Evolutionary conservation across 116 monocot genomes (phyloP).

Genomic region (Phalaenopsis hybrid): DNA sequence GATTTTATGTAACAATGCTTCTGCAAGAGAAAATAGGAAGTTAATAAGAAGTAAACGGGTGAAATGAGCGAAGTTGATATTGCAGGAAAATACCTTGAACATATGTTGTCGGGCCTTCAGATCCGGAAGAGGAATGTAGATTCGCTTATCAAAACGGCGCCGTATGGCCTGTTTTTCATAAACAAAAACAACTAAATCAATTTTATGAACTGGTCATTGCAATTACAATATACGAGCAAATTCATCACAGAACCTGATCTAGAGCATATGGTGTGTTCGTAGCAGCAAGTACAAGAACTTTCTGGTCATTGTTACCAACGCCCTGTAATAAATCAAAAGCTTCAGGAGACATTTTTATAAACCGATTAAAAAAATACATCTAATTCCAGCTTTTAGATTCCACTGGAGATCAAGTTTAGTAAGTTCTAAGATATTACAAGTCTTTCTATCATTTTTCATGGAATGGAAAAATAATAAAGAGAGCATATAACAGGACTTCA

Average conservation of each 20-base stretch:
- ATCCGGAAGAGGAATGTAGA: slow-evolving; percentile 98
- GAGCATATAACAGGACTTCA: too few species aligned
- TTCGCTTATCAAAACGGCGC: slow-evolving; percentile 95
- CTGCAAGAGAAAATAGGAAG: too few species aligned
- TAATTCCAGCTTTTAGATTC: neutral
- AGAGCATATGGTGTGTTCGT: slow-evolving; percentile 97
- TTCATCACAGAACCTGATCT: slow-evolving; percentile 73
- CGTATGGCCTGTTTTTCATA: slow-evolving; percentile 62
- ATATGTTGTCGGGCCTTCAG: slow-evolving; percentile 96
- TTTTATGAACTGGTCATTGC: neutral
- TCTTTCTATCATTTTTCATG: too few species aligned
- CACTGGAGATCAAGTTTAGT: too few species aligned
- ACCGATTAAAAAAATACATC: neutral
- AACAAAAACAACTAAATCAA: slow-evolving; percentile 10
- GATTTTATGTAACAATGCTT: too few species aligned
- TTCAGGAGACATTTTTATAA: neutral
- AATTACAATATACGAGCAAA: neutral
- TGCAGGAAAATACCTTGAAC: slow-evolving; percentile 65
- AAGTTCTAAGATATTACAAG: too few species aligned
- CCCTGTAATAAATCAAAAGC: slow-evolving; percentile 43
- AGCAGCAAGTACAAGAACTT: slow-evolving; percentile 97
- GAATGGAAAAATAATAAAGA: too few species aligned
- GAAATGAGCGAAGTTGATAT: too few species aligned
- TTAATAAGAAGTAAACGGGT: too few species aligned
- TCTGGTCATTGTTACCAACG: slow-evolving; percentile 95